Base-by-base conservation (phyloP, 1,139 yeast species). In the Lizanozyma gosingica region DNA sequence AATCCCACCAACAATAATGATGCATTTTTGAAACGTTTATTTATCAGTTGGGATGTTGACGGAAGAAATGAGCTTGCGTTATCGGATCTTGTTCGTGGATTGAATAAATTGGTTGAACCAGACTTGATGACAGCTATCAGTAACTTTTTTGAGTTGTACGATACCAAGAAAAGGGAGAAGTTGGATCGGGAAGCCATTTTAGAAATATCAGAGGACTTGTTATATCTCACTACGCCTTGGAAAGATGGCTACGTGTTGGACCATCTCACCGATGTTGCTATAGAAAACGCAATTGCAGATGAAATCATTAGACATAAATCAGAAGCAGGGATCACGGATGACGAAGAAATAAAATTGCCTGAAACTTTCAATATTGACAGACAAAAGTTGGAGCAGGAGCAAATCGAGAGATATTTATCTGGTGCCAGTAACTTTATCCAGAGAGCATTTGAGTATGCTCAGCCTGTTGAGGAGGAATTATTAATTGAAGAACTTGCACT, bases 401-500 rank as follows among this genome's bases (percentile, higher is more conserved):
- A 88, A 57, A 65, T 81, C 14, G 94, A 85, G 46, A 67, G 96
- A 45, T 92, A 88, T 53, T 66, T 92, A 32, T 75, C 87, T 1
- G 94, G 96, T 0, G 94, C 95, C 3, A 84, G 95, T 45, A 79
- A 77, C 17, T 92, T 92, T 51, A 77, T 92, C 41, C 88, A 86
- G 56, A 67, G 95, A 41, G 87, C 95, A 0, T 88, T 88, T 59
- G 95, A 90, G 53, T 92, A 85, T 59, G 95, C 96, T 0, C 83
- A 80, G 47, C 90, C 94, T 0, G 62, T 56, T 34, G 66, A 61
- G 39, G 63, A 57, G 37, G 61, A 59, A 37, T 52, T 71, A 2
- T 60, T 59, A 42, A 61, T 63, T 43, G 53, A 65, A 50, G 65
- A 65, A 45, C 54, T 71, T 46, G 58, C 67, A 40, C 52, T 65